phyloP scores from a whole-genome alignment of 1,284 basidiomycete genomes.

The Rugosomyces carneus region DNA sequence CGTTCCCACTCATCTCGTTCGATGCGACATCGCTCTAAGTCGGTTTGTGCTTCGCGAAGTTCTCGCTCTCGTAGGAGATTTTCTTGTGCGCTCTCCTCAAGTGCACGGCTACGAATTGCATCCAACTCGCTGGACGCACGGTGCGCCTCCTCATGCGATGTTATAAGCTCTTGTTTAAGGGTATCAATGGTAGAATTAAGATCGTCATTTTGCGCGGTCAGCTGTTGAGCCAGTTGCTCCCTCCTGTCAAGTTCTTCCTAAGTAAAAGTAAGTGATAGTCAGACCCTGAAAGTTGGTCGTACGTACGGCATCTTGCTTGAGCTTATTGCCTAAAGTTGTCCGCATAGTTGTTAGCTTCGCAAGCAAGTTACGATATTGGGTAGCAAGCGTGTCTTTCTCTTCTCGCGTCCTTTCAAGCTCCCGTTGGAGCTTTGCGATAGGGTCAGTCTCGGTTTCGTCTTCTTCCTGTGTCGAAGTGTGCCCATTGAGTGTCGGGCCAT shows the following conservation, averaged over 20 bases:
- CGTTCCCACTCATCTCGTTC: conserved; percentile 89
- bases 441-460: conserved; percentile 32
- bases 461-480: conserved; percentile 19
- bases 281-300: conserved; percentile 21
- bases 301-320: conserved; percentile 93
- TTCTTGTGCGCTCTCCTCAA: conserved; percentile 65
- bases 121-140: conserved; percentile 67
- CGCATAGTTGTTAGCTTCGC: conserved; percentile 92
- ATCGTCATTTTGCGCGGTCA: conserved; percentile 73
- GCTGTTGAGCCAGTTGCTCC: conserved; percentile 72
- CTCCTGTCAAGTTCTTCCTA: conserved; percentile 95
- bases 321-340: conserved; percentile 87
- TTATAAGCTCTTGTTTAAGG: conserved; percentile 72
- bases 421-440: conserved; percentile 46
- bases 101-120: conserved; percentile 52
- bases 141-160: conserved; percentile 69
- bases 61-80: conserved; percentile 72
- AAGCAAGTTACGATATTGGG: conserved; percentile 84
- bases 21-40: conserved; percentile 78
- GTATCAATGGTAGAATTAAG: conserved; percentile 65
- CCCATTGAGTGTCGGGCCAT: conserved; percentile 24
- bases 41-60: conserved; percentile 72
- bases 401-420: conserved; percentile 58
- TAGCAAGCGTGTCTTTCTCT: conserved; percentile 81
- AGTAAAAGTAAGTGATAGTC: conserved; percentile 15